Percentiles rank a stretch among this genome's conserved stretches.
These are phyloP conservation scores for Penicillium lividum DNA, from an alignment of 495 filamentous ascomycete genomes.

Conservation along the genomic window DNA sequence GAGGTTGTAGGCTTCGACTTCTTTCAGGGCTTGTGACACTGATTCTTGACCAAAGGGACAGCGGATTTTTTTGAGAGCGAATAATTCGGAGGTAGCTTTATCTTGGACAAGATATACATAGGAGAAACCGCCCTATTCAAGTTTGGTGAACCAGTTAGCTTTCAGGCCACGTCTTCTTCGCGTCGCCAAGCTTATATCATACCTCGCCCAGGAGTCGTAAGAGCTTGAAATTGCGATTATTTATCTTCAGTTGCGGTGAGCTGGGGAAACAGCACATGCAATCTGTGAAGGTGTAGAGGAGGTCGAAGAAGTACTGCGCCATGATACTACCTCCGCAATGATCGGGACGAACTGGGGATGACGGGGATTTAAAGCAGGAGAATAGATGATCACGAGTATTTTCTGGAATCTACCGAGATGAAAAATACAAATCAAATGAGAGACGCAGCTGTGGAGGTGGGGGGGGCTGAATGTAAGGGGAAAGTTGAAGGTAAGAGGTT, in stretches of 20 bases:
- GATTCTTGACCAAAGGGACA: slow-evolving; percentile 97
- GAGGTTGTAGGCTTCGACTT: slow-evolving; percentile 93
- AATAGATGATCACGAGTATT: neutral
- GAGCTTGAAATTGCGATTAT: slow-evolving; percentile 93
- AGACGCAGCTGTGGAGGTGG: slow-evolving; percentile 2
- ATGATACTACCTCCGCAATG: slow-evolving; percentile 42
- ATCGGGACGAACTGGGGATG: neutral
- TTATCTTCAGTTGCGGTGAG: slow-evolving; percentile 91
- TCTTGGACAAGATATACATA: slow-evolving; percentile 99
- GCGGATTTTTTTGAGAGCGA: slow-evolving; percentile 96
- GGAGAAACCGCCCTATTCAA: slow-evolving; percentile 81
- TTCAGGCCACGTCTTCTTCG: slow-evolving; percentile 10
- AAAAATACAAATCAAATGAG: neutral
- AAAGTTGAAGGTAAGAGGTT: slow-evolving; percentile 1
- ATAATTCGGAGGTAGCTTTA: slow-evolving; percentile 73
- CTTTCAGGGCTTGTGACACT: slow-evolving; percentile 88
- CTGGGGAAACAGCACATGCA: slow-evolving; percentile 95
- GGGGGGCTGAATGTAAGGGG: neutral
- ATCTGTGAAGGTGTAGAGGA: slow-evolving; percentile 86
- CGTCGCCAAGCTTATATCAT: slow-evolving; percentile 13
- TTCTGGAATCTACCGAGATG: neutral
- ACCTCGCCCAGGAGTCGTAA: slow-evolving; percentile 89
- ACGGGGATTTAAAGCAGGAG: neutral
- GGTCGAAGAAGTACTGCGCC: slow-evolving; percentile 84
- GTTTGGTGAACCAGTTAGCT: slow-evolving; percentile 10